These are phyloP conservation scores for Elaeagnus macrophylla DNA, from an alignment of 306 rosid species.

Conservation along the genomic window DNA sequence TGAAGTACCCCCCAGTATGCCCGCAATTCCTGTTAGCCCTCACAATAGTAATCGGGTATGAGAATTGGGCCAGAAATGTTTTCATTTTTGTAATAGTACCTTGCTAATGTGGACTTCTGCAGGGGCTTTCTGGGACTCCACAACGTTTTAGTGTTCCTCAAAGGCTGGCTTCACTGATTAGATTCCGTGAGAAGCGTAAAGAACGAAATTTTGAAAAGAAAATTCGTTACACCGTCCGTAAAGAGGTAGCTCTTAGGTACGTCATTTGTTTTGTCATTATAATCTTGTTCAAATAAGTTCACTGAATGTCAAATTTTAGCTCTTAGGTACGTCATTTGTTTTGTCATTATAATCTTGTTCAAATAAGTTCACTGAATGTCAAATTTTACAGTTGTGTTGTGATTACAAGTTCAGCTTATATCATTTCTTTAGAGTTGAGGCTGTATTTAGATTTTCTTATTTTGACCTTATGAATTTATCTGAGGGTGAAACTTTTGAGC, in stretches of 20 bases:
- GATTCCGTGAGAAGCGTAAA: conserved; percentile 78
- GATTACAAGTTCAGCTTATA: too few relatives aligned
- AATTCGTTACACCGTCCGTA: conserved; percentile 71
- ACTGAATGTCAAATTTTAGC: conserved; percentile 21
- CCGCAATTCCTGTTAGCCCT: conserved; percentile 30
- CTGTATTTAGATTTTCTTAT: too few relatives aligned
- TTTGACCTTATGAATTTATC: too few relatives aligned
- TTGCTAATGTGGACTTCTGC: conserved; percentile 38
- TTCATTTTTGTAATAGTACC: conserved; percentile 23
- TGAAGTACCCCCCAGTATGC: conserved; percentile 42
- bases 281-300: too few relatives aligned
- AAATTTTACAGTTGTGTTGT: neutral
- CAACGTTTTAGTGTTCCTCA: conserved; percentile 54
- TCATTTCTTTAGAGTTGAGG: too few relatives aligned
- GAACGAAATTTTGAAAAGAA: conserved; percentile 75
- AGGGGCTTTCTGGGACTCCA: conserved; percentile 49
- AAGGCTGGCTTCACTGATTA: conserved; percentile 62
- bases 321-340: conserved; percentile 43
- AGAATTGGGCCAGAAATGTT: conserved; percentile 21
- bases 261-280: conserved; percentile 18
- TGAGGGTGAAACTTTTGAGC: too few relatives aligned
- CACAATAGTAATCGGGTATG: conserved; percentile 46
- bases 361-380: neutral
- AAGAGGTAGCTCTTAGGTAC: conserved; percentile 76
- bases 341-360: conserved; percentile 3